Evolutionary conservation across 371 early-diverging fungal genomes (phyloP).

Genomic region (Circinella umbellata): DNA sequence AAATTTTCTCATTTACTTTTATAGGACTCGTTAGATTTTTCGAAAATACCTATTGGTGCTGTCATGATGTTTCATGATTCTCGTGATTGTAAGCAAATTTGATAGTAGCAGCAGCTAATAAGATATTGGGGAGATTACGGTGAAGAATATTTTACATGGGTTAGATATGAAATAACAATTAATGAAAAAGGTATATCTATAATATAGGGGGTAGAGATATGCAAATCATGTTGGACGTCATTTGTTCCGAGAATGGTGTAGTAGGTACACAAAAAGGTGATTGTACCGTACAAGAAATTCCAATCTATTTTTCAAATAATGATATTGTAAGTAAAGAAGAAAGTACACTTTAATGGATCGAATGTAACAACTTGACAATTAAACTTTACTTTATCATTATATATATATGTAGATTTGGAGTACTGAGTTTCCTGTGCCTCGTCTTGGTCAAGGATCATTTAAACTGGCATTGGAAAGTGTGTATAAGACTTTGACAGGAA

Average conservation of each 20-base stretch:
- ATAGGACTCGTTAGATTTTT: slow-evolving; percentile 51
- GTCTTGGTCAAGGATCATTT: slow-evolving; percentile 86
- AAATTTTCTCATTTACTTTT: too few relatives aligned
- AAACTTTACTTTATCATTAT: too few relatives aligned
- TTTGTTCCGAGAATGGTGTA: slow-evolving; percentile 68
- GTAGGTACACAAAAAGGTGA: slow-evolving; percentile 59
- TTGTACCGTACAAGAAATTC: slow-evolving; percentile 57
- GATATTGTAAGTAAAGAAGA: slow-evolving; percentile 37
- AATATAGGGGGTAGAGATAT: slow-evolving; percentile 77
- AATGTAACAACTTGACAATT: background rate
- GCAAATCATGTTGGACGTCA: slow-evolving; percentile 79
- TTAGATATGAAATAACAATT: background rate
- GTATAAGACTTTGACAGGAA: slow-evolving; percentile 37
- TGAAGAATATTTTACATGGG: too few relatives aligned
- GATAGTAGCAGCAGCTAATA: background rate
- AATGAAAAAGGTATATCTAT: background rate
- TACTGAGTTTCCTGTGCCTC: slow-evolving; percentile 79
- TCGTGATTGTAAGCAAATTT: slow-evolving; percentile 64
- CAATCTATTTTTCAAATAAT: slow-evolving; percentile 81
- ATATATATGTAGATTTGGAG: slow-evolving; percentile 69
- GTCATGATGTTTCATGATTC: slow-evolving; percentile 89
- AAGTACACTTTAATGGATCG: background rate
- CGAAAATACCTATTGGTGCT: slow-evolving; percentile 65
- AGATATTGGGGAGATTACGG: too few relatives aligned
- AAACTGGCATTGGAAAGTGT: slow-evolving; percentile 68